Evolutionary conservation across 148 eudicot species (phyloP).

Genomic region (Talinum fruticosum): DNA sequence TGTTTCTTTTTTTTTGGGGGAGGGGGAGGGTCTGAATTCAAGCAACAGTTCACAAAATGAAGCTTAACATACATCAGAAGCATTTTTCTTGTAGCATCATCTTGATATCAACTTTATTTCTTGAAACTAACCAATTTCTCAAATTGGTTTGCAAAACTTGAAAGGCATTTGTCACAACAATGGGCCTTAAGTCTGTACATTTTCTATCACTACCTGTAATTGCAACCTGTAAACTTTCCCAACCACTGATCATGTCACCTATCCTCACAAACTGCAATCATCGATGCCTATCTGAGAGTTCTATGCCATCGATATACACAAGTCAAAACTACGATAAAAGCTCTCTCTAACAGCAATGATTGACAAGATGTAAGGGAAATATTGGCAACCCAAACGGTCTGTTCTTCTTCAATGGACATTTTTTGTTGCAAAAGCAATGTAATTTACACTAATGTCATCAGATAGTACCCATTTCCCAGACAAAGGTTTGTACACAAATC

Average conservation of each 20-base stretch:
- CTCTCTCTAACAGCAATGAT: not conserved
- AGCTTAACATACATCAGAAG: too few relatives aligned
- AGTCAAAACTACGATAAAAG: not conserved
- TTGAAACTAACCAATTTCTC: not conserved
- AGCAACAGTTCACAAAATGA: not conserved
- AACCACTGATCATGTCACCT: not conserved
- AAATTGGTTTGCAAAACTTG: not conserved
- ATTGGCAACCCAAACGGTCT: not conserved
- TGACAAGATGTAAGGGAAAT: not conserved
- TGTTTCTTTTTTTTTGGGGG: not conserved
- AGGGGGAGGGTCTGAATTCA: not conserved
- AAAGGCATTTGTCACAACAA: not conserved
- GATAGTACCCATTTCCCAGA: conserved; percentile 75
- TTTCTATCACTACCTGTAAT: not conserved
- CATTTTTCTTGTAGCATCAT: too few relatives aligned
- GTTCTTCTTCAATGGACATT: not conserved
- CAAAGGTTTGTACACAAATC: conserved; percentile 78
- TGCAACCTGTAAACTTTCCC: not conserved
- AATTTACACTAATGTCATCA: conserved; percentile 80
- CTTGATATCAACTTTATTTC: not conserved
- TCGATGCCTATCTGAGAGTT: not conserved
- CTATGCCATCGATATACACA: not conserved
- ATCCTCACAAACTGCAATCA: not conserved
- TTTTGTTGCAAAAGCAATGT: conserved; percentile 70
- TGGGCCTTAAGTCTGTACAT: not conserved